Base-by-base conservation (phyloP, 2,329 filamentous ascomycete species). In the Helotiales sp. region DNA sequence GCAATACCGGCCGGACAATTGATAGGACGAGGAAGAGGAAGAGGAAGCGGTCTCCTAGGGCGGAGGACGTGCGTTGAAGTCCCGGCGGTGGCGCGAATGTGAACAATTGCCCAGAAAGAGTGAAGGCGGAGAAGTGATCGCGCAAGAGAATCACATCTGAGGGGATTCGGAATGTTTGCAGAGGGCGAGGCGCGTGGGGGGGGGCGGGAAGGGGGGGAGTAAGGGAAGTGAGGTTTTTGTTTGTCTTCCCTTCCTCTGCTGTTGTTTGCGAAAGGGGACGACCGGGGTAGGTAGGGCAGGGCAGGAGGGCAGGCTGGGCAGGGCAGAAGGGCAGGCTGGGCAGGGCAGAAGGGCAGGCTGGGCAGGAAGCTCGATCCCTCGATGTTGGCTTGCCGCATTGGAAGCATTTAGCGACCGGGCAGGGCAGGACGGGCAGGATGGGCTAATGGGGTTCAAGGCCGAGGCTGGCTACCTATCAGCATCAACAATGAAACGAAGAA, bases 1-100 rank as follows among this genome's bases (percentile, higher is more conserved):
- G n/a, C n/a, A 34, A 32, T 55, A 37, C 32, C 49, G 22, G 37
- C 20, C 52, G 47, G 63, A 49, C 64, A 65, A 63, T 64, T 69
- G 64, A 63, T 30, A 61, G 28, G 58, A 58, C 26, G 60, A 34
- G 3, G 40, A 50, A 20, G 22, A n/a, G n/a, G n/a, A n/a, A n/a
- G n/a, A 45, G 40, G 32, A 57, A 37, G 54, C 26, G n/a, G 43
- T 40, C 15, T 47, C 57, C 57, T 60, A 60, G 57, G 40, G 40
- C 59, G 50, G 43, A 52, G 45, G 60, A 60, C 59, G 64, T 66
- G 64, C 64, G 64, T 54, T 54, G 24, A 45, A 30, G 26, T 49
- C 52, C 52, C 47, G 60, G n/a, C 22, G 20, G 57, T 57, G 63
- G 54, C 54, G 49, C 45, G 28, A 55, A 34, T 40, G 57, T 11